These are phyloP conservation scores for Boletus pseudopeckii DNA, from an alignment of 768 basidiomycete genomes.

Conservation along the genomic window DNA sequence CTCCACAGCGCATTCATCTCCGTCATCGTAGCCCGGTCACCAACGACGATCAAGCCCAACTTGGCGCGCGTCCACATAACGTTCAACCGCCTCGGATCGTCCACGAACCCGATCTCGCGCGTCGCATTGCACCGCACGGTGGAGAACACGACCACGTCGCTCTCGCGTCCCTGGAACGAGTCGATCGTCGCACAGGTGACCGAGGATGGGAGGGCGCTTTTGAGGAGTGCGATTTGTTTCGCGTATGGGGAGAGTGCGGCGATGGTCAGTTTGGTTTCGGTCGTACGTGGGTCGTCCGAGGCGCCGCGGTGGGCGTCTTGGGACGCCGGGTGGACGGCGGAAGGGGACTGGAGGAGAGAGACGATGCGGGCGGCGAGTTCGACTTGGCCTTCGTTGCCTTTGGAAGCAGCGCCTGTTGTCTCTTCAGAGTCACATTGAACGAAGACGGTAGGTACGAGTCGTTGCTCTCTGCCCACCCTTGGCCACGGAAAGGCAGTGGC, in stretches of 20 bases:
- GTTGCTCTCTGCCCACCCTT: slow-evolving; percentile 16
- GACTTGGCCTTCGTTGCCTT: slow-evolving; percentile 59
- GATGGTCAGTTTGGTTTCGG: slow-evolving; percentile 3
- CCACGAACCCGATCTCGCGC: slow-evolving; percentile 63
- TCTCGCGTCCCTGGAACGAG: slow-evolving; percentile 66
- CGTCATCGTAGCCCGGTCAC: slow-evolving; percentile 50
- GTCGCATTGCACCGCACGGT: slow-evolving; percentile 59
- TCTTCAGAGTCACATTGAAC: slow-evolving; percentile 57
- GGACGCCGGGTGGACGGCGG: neutral
- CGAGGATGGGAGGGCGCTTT: slow-evolving; percentile 31
- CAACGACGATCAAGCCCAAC: slow-evolving; percentile 57
- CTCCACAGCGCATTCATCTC: slow-evolving; percentile 46
- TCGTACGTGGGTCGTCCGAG: too few species aligned
- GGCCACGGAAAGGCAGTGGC: slow-evolving; percentile 60
- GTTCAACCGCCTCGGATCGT: slow-evolving; percentile 49
- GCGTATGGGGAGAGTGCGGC: slow-evolving; percentile 52
- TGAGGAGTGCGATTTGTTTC: slow-evolving; percentile 50
- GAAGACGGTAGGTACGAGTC: slow-evolving; percentile 52
- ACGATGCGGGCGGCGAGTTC: slow-evolving; percentile 48
- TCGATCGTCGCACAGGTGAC: slow-evolving; percentile 26
- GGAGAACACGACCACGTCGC: slow-evolving; percentile 63
- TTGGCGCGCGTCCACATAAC: slow-evolving; percentile 70
- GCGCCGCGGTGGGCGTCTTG: too few species aligned
- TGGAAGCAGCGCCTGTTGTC: slow-evolving; percentile 55
- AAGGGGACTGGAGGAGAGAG: slow-evolving; percentile 33